Evolutionary conservation across 768 basidiomycete genomes (phyloP).

Genomic region (Leccinum subgranulosum): DNA sequence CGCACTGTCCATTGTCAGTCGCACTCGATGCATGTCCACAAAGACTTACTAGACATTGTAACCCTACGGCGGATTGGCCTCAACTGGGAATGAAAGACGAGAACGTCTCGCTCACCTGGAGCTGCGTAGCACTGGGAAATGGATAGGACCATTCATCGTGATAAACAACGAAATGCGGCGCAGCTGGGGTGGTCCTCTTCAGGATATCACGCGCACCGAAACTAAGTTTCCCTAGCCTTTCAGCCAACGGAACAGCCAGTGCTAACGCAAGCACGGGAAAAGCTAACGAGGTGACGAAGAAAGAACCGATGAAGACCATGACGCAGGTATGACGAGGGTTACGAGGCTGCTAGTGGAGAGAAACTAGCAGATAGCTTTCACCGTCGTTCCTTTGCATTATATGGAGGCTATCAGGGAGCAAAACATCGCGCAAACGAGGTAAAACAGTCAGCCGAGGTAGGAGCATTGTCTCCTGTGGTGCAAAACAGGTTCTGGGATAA

Average conservation of each 20-base stretch:
- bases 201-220: conserved; percentile 15
- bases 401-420: too few relatives aligned
- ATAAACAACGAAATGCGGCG: conserved; percentile 47
- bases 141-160: conserved; percentile 41
- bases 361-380: too few relatives aligned
- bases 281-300: too few relatives aligned
- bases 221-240: conserved; percentile 17
- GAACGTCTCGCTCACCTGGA: conserved; percentile 34
- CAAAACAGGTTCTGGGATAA: too few relatives aligned
- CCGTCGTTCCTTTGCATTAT: too few relatives aligned
- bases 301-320: too few relatives aligned
- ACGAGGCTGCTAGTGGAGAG: too few relatives aligned
- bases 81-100: neutral
- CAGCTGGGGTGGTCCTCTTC: conserved; percentile 28
- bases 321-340: too few relatives aligned
- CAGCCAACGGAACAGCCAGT: conserved; percentile 5
- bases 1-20: conserved; percentile 19
- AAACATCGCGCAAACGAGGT: too few relatives aligned
- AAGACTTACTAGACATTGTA: conserved; percentile 34
- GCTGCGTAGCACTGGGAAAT: conserved; percentile 38
- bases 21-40: neutral
- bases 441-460: too few relatives aligned
- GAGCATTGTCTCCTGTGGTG: too few relatives aligned
- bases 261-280: too few relatives aligned
- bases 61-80: conserved; percentile 17